These are phyloP conservation scores for Huiozyma naganishii DNA, from an alignment of 805 yeast genomes.

Conservation along the genomic window DNA sequence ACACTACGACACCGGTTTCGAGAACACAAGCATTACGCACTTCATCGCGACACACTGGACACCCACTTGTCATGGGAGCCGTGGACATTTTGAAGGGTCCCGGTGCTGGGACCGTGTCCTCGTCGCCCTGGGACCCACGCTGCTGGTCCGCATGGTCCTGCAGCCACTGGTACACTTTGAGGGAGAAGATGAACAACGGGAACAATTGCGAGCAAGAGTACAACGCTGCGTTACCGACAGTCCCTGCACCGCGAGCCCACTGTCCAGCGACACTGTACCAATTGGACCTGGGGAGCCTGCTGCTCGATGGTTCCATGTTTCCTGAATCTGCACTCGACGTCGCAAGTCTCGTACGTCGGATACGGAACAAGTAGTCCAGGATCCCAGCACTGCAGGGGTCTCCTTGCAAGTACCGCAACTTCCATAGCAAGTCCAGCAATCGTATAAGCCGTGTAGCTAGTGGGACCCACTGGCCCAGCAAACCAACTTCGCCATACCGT, in stretches of 20 bases:
- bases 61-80: conserved; percentile 17
- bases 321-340: neutral
- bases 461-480: conserved; percentile 57
- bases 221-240: conserved; percentile 6
- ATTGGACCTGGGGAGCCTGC: conserved; percentile 27
- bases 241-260: conserved; percentile 6
- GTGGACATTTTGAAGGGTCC: conserved; percentile 21
- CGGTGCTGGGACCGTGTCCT: conserved; percentile 35
- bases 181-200: conserved; percentile 70
- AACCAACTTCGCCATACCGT: neutral
- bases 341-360: conserved; percentile 42
- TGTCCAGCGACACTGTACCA: conserved; percentile 18
- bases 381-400: conserved; percentile 51
- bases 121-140: conserved; percentile 38
- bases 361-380: conserved; percentile 47
- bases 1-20: conserved; percentile 85
- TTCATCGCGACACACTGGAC: conserved; percentile 59
- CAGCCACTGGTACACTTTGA: conserved; percentile 93
- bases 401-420: conserved; percentile 59
- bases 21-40: conserved; percentile 75
- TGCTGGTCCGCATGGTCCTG: conserved; percentile 61
- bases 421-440: conserved; percentile 42
- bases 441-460: conserved; percentile 36
- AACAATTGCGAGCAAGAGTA: conserved; percentile 35
- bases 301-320: neutral